These are phyloP conservation scores for Pyricularia sp. DNA, from an alignment of 2,329 filamentous ascomycete genomes.

Conservation along the genomic window DNA sequence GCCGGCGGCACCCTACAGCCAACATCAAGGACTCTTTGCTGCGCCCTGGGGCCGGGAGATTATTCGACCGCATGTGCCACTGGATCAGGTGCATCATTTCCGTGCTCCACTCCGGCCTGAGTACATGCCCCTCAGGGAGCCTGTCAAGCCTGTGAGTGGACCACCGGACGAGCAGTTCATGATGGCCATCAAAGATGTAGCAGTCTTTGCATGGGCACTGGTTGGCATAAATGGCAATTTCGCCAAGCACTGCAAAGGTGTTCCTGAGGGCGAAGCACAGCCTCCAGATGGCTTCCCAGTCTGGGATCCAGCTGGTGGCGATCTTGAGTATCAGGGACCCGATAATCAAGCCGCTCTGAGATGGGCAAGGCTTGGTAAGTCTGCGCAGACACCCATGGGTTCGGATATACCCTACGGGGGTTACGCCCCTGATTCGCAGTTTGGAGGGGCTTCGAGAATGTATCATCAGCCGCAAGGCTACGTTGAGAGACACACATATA, in stretches of 20 bases:
- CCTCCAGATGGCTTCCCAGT: conserved; percentile 50
- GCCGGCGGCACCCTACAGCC: conserved; percentile 34
- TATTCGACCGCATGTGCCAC: conserved; percentile 37
- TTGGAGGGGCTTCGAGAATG: not conserved
- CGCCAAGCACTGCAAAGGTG: conserved; percentile 52
- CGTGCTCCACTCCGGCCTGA: conserved; percentile 31
- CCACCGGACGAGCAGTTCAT: conserved; percentile 57
- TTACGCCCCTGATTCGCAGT: not conserved
- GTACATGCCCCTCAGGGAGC: conserved; percentile 33
- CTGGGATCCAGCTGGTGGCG: conserved; percentile 39
- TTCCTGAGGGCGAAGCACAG: conserved; percentile 52
- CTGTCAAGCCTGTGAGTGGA: conserved; percentile 37
- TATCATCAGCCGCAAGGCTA: not conserved
- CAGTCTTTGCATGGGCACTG: conserved; percentile 80
- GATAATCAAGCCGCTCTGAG: conserved; percentile 24
- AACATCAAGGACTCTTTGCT: conserved; percentile 60
- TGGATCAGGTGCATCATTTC: conserved; percentile 32
- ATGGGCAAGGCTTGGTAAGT: conserved; percentile 15
- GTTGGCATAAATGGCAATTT: conserved; percentile 72
- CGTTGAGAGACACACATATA: not conserved
- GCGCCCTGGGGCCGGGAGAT: conserved; percentile 70
- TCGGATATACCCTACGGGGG: not conserved
- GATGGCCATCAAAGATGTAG: conserved; percentile 72
- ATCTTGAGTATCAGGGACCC: conserved; percentile 21
- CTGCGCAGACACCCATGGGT: not conserved